These are phyloP conservation scores for Phytophthora ohioensis DNA, from an alignment of 352 stramenopile genomes.

Conservation along the genomic window DNA sequence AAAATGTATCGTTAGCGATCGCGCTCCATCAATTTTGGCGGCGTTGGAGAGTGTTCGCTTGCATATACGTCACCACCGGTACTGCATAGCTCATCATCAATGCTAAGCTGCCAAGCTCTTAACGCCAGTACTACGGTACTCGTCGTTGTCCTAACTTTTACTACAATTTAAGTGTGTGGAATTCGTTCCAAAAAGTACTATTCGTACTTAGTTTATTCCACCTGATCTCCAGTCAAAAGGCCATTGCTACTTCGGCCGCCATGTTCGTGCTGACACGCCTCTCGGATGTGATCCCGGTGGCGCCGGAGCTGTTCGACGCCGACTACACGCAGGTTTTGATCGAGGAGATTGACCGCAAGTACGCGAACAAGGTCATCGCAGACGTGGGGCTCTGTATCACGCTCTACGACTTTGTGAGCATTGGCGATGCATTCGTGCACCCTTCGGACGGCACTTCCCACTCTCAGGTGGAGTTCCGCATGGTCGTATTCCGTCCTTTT, in stretches of 20 bases:
- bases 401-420: constrained; percentile 91
- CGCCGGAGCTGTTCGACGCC: constrained; percentile 79
- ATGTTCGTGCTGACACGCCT: constrained; percentile 91
- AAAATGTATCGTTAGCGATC: no score
- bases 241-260: neutral
- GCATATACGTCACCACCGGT: no score
- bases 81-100: no score
- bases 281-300: constrained; percentile 88
- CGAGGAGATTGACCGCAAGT: constrained; percentile 92
- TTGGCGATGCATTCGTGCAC: constrained; percentile 87
- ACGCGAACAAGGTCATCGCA: constrained; percentile 91
- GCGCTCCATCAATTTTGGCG: no score
- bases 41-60: no score
- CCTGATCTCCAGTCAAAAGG: constrained; percentile 25
- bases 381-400: constrained; percentile 90
- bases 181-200: neutral
- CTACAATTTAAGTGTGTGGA: no score
- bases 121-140: no score
- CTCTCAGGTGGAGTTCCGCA: constrained; percentile 91
- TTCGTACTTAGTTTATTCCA: constrained; percentile 14
- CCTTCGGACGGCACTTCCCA: constrained; percentile 88
- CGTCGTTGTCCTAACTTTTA: no score
- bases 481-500: constrained; percentile 91
- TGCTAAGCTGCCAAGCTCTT: no score
- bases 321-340: constrained; percentile 88